phyloP scores from a whole-genome alignment of 176 grass and related monocot species.

The Oropetium thomaeum region DNA sequence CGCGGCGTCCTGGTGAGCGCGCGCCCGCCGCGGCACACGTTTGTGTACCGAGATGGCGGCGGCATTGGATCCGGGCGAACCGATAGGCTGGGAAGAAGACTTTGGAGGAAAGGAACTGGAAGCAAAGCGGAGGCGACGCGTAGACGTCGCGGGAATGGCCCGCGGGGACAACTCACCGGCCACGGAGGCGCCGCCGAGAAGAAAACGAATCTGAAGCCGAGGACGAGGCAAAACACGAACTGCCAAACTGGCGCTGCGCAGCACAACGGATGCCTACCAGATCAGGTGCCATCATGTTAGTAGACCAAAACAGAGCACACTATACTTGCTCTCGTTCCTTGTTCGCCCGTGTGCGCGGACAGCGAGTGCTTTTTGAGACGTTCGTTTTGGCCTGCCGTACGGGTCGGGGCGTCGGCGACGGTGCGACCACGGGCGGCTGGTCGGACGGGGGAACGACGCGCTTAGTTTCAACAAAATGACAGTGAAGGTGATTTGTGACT shows the following conservation, averaged over 20 bases:
- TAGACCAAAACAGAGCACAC: background rate
- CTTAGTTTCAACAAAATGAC: background rate
- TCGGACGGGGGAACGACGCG: background rate
- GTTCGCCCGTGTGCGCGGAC: background rate
- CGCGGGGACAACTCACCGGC: conserved; percentile 25
- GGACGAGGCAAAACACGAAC: background rate
- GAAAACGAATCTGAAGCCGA: background rate
- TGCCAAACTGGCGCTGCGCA: background rate
- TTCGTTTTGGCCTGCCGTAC: background rate
- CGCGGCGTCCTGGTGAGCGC: background rate
- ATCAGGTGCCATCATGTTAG: background rate
- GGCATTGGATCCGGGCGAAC: background rate
- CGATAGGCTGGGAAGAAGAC: conserved; percentile 15
- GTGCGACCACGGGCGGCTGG: background rate
- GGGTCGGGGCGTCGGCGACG: background rate
- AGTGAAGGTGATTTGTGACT: background rate
- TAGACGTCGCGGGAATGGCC: conserved; percentile 21
- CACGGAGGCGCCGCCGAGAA: conserved; percentile 18
- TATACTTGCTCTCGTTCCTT: no score
- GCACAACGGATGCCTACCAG: background rate
- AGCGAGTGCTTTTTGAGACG: background rate
- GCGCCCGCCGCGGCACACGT: background rate
- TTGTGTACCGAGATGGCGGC: background rate
- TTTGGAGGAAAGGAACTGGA: conserved; percentile 38
- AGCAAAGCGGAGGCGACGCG: conserved; percentile 30